These are phyloP conservation scores for Yamadazyma buinensis DNA, from an alignment of 1,139 yeast species.

Conservation along the genomic window DNA sequence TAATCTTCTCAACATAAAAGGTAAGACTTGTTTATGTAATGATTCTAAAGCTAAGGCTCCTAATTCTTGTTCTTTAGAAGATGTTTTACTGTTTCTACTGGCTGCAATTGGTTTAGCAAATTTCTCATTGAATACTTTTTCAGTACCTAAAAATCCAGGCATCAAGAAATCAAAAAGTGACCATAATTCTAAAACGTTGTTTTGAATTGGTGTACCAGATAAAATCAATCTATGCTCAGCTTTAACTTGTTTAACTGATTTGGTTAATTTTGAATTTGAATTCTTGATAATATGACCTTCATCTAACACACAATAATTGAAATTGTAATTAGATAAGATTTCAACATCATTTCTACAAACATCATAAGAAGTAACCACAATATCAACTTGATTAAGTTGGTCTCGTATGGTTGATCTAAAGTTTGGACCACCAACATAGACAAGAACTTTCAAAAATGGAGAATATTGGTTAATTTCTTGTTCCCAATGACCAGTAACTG, in stretches of 20 bases:
- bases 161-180: slow-evolving; percentile 93
- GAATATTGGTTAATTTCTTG: slow-evolving; percentile 90
- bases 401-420: slow-evolving; percentile 56
- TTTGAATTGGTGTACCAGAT: slow-evolving; percentile 98
- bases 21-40: slow-evolving; percentile 91
- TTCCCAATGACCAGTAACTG: slow-evolving; percentile 98
- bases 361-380: slow-evolving; percentile 93
- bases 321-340: slow-evolving; percentile 56
- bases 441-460: slow-evolving; percentile 76
- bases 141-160: slow-evolving; percentile 98
- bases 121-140: slow-evolving; percentile 88
- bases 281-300: slow-evolving; percentile 98
- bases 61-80: slow-evolving; percentile 93
- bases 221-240: slow-evolving; percentile 89
- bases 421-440: slow-evolving; percentile 93
- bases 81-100: slow-evolving; percentile 83
- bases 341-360: slow-evolving; percentile 90
- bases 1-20: slow-evolving; percentile 91
- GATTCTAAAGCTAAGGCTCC: slow-evolving; percentile 97
- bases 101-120: slow-evolving; percentile 98
- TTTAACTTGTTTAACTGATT: slow-evolving; percentile 73
- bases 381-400: slow-evolving; percentile 59
- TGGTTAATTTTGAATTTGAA: slow-evolving; percentile 81
- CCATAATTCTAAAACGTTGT: slow-evolving; percentile 95
- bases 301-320: slow-evolving; percentile 93